Evolutionary conservation across 2,329 filamentous ascomycete species (phyloP).

Genomic region (Paraphaeosphaeria minitans): DNA sequence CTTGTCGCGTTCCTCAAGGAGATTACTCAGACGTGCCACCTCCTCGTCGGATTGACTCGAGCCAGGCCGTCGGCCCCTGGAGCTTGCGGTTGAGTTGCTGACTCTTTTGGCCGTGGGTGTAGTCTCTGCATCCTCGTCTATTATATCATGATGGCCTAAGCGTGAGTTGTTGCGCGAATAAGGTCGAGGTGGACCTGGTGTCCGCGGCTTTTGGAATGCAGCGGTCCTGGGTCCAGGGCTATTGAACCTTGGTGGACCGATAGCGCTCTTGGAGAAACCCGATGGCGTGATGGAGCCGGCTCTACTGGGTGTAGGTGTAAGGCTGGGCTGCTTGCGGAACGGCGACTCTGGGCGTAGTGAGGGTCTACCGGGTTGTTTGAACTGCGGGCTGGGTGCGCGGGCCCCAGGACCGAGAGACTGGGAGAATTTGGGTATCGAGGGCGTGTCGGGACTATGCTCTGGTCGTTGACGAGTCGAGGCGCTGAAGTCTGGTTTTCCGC

Average conservation of each 20-base stretch:
- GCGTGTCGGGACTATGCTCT: conserved; percentile 54
- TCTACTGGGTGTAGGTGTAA: conserved; percentile 58
- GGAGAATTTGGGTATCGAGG: conserved; percentile 78
- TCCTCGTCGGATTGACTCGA: conserved; percentile 63
- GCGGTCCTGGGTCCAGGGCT: conserved; percentile 68
- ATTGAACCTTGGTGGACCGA: conserved; percentile 64
- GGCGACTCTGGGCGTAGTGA: conserved; percentile 93
- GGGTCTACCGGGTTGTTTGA: conserved; percentile 71
- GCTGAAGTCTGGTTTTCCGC: conserved; percentile 55
- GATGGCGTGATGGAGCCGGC: conserved; percentile 60
- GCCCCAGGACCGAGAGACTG: conserved; percentile 79
- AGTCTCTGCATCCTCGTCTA: conserved; percentile 48
- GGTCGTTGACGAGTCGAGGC: conserved; percentile 60
- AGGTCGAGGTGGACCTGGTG: conserved; percentile 49
- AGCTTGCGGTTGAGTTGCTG: conserved; percentile 58
- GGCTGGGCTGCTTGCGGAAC: conserved; percentile 62
- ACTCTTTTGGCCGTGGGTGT: conserved; percentile 60
- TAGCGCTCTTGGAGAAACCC: conserved; percentile 58
- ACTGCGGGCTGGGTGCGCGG: conserved; percentile 71
- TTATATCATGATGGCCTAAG: conserved; percentile 49
- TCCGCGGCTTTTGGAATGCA: conserved; percentile 56
- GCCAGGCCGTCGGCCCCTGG: conserved; percentile 37
- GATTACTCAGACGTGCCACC: conserved; percentile 70
- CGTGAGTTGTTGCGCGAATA: conserved; percentile 56
- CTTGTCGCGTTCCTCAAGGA: conserved; percentile 82